phyloP scores from a whole-genome alignment of 2,329 filamentous ascomycete genomes.

The Penicillium sp. region DNA sequence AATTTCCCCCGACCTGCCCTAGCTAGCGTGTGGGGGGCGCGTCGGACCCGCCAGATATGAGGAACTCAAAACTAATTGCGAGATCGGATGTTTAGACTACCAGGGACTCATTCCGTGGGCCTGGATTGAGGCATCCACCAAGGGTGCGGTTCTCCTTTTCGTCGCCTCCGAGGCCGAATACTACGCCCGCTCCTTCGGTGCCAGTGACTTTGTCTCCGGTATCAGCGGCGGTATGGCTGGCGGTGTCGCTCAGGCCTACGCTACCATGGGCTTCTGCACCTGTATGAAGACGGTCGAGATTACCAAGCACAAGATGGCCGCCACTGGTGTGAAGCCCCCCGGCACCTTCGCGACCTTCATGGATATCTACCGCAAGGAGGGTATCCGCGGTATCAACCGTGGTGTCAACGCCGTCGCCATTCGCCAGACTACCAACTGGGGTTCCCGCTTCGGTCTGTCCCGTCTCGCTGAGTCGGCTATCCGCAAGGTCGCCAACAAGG shows the following conservation, averaged over 20 bases:
- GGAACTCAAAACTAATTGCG: conserved; percentile 13
- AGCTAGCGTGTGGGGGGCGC: conserved; percentile 6
- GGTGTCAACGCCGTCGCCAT: conserved; percentile 98
- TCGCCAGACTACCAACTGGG: conserved; percentile 99
- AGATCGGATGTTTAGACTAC: conserved; percentile 65
- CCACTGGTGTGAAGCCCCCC: conserved; percentile 76
- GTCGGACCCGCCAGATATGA: conserved; percentile 15
- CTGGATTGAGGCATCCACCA: conserved; percentile 99
- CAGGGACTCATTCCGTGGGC: conserved; percentile 99
- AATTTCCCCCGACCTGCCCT: conserved; percentile 18
- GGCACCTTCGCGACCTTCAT: conserved; percentile 94
- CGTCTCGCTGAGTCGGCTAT: conserved; percentile 89
- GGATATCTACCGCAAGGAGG: conserved; percentile 93
- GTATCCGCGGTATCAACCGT: conserved; percentile 93
- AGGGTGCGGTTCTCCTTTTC: conserved; percentile 97
- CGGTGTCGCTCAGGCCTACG: conserved; percentile 96
- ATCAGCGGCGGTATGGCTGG: conserved; percentile 89
- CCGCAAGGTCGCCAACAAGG: conserved; percentile 73
- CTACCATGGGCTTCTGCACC: conserved; percentile 99
- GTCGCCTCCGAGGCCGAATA: conserved; percentile 98
- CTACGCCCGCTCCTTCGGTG: conserved; percentile 80
- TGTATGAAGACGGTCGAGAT: conserved; percentile 99
- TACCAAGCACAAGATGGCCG: conserved; percentile 93
- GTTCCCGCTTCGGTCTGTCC: conserved; percentile 88
- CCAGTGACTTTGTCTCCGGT: conserved; percentile 80